Percentiles rank a stretch among this genome's conserved stretches.
Evolutionary conservation across 768 basidiomycete species (phyloP).

Genomic region (Phaffia australis): DNA sequence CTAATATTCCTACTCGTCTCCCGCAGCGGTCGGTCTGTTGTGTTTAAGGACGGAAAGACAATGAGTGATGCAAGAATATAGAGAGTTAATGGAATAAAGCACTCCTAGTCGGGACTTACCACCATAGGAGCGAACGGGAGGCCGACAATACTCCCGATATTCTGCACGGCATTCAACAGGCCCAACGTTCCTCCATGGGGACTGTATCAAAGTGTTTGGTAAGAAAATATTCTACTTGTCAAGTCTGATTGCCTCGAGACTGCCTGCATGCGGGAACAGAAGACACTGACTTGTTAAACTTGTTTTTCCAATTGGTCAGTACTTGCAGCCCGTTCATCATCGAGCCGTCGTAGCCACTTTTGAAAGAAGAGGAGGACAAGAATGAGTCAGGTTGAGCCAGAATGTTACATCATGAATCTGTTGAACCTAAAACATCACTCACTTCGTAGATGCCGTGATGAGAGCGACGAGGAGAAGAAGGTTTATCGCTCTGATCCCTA

Average conservation of each 20-base stretch:
- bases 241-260: not conserved
- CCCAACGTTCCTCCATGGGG: constrained; percentile 45
- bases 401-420: not conserved
- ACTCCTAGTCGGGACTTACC: not conserved
- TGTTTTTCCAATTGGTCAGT: constrained; percentile 16
- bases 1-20: constrained; percentile 53
- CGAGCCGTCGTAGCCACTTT: constrained; percentile 34
- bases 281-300: constrained; percentile 15
- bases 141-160: constrained; percentile 57
- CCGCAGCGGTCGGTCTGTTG: constrained; percentile 60
- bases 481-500: constrained; percentile 27
- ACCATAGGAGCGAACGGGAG: constrained; percentile 52
- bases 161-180: constrained; percentile 67
- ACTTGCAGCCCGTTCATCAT: constrained; percentile 28
- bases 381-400: not conserved
- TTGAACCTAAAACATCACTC: not conserved
- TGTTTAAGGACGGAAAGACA: too few relatives aligned
- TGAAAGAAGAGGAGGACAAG: not conserved
- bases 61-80: too few relatives aligned
- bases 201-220: not conserved
- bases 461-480: constrained; percentile 32
- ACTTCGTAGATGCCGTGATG: constrained; percentile 38
- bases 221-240: not conserved
- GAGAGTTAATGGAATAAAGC: too few relatives aligned
- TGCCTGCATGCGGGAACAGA: not conserved